Percentiles rank a stretch among this genome's conserved stretches.
Evolutionary conservation across 1,284 basidiomycete species (phyloP).

Genomic region (Cystobasidium slooffiae): DNA sequence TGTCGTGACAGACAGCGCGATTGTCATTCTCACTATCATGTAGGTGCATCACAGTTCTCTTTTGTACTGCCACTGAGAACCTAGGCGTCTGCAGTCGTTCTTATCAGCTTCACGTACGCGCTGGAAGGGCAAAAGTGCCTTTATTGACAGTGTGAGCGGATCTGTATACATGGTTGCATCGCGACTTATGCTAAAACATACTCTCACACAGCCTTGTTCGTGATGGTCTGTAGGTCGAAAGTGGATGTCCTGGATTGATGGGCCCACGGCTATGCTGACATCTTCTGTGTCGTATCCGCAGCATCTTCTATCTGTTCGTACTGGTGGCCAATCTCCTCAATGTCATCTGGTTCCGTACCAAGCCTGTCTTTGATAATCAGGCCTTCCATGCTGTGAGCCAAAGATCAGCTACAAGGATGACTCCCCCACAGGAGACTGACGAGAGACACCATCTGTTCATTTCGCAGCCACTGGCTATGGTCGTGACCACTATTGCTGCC

Average conservation of each 20-base stretch:
- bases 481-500: slow-evolving; percentile 8
- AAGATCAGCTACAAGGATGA: background rate
- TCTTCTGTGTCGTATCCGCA: background rate
- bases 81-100: background rate
- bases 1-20: slow-evolving; percentile 5
- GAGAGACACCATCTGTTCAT: background rate
- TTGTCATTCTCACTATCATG: slow-evolving; percentile 8
- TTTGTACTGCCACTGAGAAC: background rate
- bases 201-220: slow-evolving; percentile 5
- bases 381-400: slow-evolving; percentile 24
- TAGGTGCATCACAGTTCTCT: background rate
- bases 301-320: slow-evolving; percentile 15
- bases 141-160: slow-evolving; percentile 18
- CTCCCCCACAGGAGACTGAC: background rate
- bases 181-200: background rate
- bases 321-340: slow-evolving; percentile 21
- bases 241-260: background rate
- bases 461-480: slow-evolving; percentile 15
- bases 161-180: too few species aligned
- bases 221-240: slow-evolving; percentile 1
- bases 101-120: background rate
- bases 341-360: slow-evolving; percentile 21
- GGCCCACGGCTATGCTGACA: background rate
- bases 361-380: slow-evolving; percentile 20
- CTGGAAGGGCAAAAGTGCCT: slow-evolving; percentile 8